Conservation (phyloP, 768 basidiomycete genomes). For the Boletellus sp. region DNA sequence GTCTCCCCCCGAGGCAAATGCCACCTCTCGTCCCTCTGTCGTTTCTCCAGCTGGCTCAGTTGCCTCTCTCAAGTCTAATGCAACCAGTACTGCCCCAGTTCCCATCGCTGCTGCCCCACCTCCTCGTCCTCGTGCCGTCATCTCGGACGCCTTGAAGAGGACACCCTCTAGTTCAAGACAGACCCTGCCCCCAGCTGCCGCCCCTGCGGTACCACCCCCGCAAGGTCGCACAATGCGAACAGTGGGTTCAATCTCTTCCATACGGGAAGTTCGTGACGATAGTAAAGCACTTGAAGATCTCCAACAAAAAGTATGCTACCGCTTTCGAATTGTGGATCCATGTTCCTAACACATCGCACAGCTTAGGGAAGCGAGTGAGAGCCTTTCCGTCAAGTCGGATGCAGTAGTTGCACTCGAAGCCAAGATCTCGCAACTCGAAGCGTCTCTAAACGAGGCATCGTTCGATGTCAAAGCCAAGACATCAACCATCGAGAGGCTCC, state of each 20-base stretch:
- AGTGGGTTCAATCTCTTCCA: slow-evolving; percentile 66
- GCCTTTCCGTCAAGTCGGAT: slow-evolving; percentile 50
- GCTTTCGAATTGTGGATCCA: neutral
- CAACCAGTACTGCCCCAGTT: slow-evolving; percentile 21
- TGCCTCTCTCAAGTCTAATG: slow-evolving; percentile 43
- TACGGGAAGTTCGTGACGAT: slow-evolving; percentile 65
- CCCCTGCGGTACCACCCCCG: slow-evolving; percentile 19
- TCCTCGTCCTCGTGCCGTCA: slow-evolving; percentile 59
- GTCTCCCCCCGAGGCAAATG: slow-evolving; percentile 20
- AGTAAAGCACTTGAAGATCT: slow-evolving; percentile 54
- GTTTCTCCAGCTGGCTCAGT: slow-evolving; percentile 54
- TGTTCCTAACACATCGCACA: slow-evolving; percentile 25
- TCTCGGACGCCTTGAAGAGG: slow-evolving; percentile 64
- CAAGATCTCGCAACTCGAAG: slow-evolving; percentile 47
- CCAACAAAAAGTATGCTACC: slow-evolving; percentile 50
- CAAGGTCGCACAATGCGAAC: slow-evolving; percentile 44
- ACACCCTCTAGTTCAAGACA: slow-evolving; percentile 40
- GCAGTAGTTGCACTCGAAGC: slow-evolving; percentile 50
- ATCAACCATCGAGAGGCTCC: slow-evolving; percentile 42
- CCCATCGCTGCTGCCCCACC: slow-evolving; percentile 14
- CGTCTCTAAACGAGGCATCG: slow-evolving; percentile 44
- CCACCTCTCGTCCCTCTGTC: slow-evolving; percentile 44
- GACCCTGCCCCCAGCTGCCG: slow-evolving; percentile 32
- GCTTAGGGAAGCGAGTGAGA: slow-evolving; percentile 59
- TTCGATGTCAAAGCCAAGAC: slow-evolving; percentile 49